Base-by-base conservation (phyloP, 2,329 filamentous ascomycete genomes). In the Aspergillus quadricinctus region DNA sequence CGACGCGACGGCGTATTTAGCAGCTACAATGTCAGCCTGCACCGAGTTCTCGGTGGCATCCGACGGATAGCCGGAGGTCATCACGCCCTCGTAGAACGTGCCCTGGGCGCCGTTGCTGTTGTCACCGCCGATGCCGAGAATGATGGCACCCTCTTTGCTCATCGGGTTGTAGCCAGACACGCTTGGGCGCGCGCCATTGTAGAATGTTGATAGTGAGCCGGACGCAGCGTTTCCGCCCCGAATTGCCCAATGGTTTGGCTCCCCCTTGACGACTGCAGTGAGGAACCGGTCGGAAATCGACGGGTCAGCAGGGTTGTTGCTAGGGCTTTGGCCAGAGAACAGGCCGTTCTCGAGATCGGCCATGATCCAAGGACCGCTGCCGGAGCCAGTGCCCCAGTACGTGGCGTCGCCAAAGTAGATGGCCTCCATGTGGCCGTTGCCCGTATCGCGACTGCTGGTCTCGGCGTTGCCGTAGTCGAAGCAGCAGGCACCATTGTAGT, bases 41-140 rank as follows among this genome's bases (percentile, higher is more conserved):
- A 86, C 82, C 0, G 76, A 67, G 66, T 79, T 77, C 68, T 88
- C 85, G 2, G 79, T 83, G 10, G 75, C 78, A 59, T 87, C 83
- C 2, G 81, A 78, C 0, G 85, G 84, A 62, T 86, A 87, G 0
- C 83, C 83, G 0, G 76, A 71, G 14, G 83, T 87, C 83, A 88
- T 85, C 25, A 81, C 83, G 25, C 84, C 85, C 70, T 88, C 85
- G 69, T 87, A 85, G 64, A 85, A 85, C 0, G 84, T 87, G 27
- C 85, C 84, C 65, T 86, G 82, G 0, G 77, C 84, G 49, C 80
- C 64, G 62, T 75, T 73, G 65, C 82, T 85, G 72, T 85, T 88
- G 62, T 88, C 85, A 7, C 85, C 85, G n/a, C 85, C 85, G 53
- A 87, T 86, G n/a, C 85, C 85, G n/a, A 88, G 82, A 56, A 88